Conservation (phyloP, 202 grass and related monocot species). For the Panicum virgatum region DNA sequence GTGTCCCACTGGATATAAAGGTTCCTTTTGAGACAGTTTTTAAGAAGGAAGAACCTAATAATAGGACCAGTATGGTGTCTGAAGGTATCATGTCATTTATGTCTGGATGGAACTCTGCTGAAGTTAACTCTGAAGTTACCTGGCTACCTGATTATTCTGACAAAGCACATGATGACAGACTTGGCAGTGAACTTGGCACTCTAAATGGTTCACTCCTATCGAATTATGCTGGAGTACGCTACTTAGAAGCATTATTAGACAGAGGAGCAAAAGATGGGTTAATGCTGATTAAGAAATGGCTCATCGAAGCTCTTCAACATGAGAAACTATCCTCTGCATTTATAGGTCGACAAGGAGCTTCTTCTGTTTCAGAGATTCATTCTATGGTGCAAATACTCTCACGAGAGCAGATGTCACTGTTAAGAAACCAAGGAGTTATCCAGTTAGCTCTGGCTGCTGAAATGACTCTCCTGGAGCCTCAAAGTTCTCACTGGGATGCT, state of each 20-base stretch:
- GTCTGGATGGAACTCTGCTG: slow-evolving; percentile 77
- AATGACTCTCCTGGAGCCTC: slow-evolving; percentile 65
- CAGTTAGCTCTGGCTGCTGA: slow-evolving; percentile 79
- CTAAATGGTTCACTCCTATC: slow-evolving; percentile 76
- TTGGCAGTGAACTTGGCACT: slow-evolving; percentile 38
- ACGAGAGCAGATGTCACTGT: slow-evolving; percentile 63
- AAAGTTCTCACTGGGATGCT: slow-evolving; percentile 79
- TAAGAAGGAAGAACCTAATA: slow-evolving; percentile 61
- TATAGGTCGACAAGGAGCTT: slow-evolving; percentile 50
- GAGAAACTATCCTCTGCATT: slow-evolving; percentile 59
- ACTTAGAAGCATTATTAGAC: slow-evolving; percentile 81
- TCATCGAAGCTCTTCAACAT: slow-evolving; percentile 77
- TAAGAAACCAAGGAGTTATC: slow-evolving; percentile 77
- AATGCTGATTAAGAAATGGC: slow-evolving; percentile 87
- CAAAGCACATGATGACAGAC: slow-evolving; percentile 40
- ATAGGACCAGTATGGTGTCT: slow-evolving; percentile 37
- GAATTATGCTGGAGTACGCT: slow-evolving; percentile 64
- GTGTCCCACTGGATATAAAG: slow-evolving; percentile 70
- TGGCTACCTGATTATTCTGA: slow-evolving; percentile 51
- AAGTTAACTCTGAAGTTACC: slow-evolving; percentile 43
- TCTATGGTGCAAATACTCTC: slow-evolving; percentile 70
- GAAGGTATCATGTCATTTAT: slow-evolving; percentile 79
- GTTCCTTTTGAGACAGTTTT: slow-evolving; percentile 63
- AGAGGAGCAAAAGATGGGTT: slow-evolving; percentile 80
- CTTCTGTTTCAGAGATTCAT: slow-evolving; percentile 73